A percentile compares a stretch with the other conserved stretches of the same genome.
Evolutionary conservation across 352 stramenopile genomes (phyloP).

Genomic region (Albugo laibachii): DNA sequence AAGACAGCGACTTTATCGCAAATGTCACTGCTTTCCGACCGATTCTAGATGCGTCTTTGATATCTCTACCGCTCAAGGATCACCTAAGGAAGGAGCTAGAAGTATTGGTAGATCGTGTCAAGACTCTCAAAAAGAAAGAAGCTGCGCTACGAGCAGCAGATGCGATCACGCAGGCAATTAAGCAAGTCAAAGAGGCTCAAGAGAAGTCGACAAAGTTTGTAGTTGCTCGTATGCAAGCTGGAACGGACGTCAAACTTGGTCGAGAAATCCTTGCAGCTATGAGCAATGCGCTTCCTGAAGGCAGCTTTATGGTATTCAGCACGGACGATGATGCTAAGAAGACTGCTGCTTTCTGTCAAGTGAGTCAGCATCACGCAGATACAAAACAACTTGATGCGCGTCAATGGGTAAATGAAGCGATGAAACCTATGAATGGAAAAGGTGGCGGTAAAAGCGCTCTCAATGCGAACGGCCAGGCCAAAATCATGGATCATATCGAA

Average conservation of each 20-base stretch:
- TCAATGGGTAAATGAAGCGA: constrained; percentile 85
- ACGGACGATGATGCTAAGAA: constrained; percentile 84
- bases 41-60: constrained; percentile 71
- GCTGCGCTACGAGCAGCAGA: constrained; percentile 43
- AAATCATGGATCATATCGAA: constrained; percentile 48
- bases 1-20: constrained; percentile 59
- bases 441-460: constrained; percentile 84
- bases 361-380: constrained; percentile 62
- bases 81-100: constrained; percentile 54
- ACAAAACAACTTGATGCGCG: constrained; percentile 71
- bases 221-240: constrained; percentile 84
- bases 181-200: constrained; percentile 32
- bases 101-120: constrained; percentile 45
- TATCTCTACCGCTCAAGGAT: constrained; percentile 84
- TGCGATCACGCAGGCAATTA: constrained; percentile 34
- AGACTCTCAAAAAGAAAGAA: constrained; percentile 65
- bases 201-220: constrained; percentile 45
- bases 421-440: constrained; percentile 85
- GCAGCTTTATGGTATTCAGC: constrained; percentile 87
- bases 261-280: constrained; percentile 90
- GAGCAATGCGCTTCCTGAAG: constrained; percentile 41
- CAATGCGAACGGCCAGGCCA: constrained; percentile 60
- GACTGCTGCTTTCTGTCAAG: constrained; percentile 83
- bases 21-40: constrained; percentile 83
- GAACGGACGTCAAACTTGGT: constrained; percentile 86